phyloP scores from a whole-genome alignment of 73 alveolate genomes.

The Tetrahymena elliotti region DNA sequence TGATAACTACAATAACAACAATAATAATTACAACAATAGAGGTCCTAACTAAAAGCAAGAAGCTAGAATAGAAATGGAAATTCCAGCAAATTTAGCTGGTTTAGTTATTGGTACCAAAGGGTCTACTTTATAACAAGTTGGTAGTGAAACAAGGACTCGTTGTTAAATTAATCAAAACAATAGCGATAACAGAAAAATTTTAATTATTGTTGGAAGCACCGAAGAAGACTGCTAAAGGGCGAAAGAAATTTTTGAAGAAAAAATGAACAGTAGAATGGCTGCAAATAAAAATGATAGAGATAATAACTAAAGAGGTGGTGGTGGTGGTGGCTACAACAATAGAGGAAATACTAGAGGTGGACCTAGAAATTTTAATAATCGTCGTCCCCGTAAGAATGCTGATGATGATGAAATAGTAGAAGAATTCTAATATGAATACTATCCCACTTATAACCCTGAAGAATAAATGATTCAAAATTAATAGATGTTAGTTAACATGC shows the following conservation, averaged over 20 bases:
- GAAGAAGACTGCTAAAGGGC: background rate
- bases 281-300: background rate
- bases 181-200: background rate
- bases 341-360: background rate
- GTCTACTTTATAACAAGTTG: background rate
- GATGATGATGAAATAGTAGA: background rate
- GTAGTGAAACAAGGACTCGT: background rate
- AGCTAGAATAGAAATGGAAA: background rate
- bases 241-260: background rate
- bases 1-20: background rate
- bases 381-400: conserved; percentile 1
- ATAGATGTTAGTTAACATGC: background rate
- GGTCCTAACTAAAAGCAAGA: background rate
- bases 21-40: background rate
- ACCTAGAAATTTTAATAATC: background rate
- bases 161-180: background rate
- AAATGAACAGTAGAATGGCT: background rate
- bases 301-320: background rate
- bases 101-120: background rate
- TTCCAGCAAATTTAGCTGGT: background rate
- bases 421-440: background rate
- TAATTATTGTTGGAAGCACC: background rate
- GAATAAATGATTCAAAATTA: background rate
- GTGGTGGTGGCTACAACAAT: background rate
- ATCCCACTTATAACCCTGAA: background rate